phyloP scores from a whole-genome alignment of 192 early-diverging fungal species.

The Polychytrium aggregatum region DNA sequence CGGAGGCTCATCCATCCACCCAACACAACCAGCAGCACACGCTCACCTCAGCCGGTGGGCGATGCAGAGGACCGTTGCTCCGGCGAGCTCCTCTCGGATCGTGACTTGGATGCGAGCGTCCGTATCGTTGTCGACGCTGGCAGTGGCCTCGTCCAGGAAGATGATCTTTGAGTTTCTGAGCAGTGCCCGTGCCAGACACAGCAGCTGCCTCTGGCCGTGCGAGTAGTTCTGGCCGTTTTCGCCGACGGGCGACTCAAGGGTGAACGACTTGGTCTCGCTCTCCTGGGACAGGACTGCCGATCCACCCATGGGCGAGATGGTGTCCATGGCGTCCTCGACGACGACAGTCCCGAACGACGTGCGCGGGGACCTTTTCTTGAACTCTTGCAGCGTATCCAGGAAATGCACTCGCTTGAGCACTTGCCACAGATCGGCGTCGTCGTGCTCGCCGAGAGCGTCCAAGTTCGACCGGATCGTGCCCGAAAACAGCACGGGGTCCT shows the following conservation, averaged over 20 bases:
- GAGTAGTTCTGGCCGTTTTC: slow-evolving; percentile 80
- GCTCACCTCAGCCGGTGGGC: slow-evolving; percentile 60
- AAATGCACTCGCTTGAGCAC: slow-evolving; percentile 25
- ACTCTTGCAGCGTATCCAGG: slow-evolving; percentile 20
- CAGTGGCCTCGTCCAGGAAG: slow-evolving; percentile 61
- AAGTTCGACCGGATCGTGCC: slow-evolving; percentile 46
- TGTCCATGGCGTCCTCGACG: slow-evolving; percentile 6
- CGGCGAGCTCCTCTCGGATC: slow-evolving; percentile 56
- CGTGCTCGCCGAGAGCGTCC: slow-evolving; percentile 44
- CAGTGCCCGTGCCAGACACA: slow-evolving; percentile 40
- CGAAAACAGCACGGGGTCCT: slow-evolving; percentile 64
- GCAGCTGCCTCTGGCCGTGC: slow-evolving; percentile 63
- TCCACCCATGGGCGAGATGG: background rate
- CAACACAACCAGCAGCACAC: slow-evolving; percentile 14
- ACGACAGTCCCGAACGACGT: no score
- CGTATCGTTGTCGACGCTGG: slow-evolving; percentile 75
- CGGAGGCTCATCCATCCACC: no score
- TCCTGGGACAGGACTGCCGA: background rate
- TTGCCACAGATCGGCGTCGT: slow-evolving; percentile 51
- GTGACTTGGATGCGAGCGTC: slow-evolving; percentile 82
- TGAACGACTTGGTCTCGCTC: slow-evolving; percentile 2
- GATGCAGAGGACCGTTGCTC: slow-evolving; percentile 72
- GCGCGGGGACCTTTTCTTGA: no score
- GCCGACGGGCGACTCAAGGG: slow-evolving; percentile 56
- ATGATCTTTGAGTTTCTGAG: slow-evolving; percentile 16